Conservation (phyloP, 495 filamentous ascomycete genomes). For the Jackrogersella minutella region DNA sequence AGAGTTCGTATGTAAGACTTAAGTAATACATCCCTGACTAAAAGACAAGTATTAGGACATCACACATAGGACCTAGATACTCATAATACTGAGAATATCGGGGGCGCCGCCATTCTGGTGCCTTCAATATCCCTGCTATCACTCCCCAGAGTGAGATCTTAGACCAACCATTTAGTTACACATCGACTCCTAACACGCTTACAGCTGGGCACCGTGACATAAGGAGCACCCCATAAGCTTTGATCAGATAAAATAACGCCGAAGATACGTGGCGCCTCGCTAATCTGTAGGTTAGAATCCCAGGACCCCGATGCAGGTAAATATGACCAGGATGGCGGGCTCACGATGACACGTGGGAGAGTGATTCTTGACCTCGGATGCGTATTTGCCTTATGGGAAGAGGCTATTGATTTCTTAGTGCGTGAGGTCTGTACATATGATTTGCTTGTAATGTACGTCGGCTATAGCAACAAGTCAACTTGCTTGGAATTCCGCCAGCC, state of each 20-base stretch:
- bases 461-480: background rate
- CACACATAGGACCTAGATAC: background rate
- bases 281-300: conserved; percentile 22
- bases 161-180: conserved; percentile 6
- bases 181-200: background rate
- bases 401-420: background rate
- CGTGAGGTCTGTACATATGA: background rate
- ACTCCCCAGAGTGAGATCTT: conserved; percentile 9
- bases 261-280: conserved; percentile 19
- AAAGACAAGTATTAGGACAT: background rate
- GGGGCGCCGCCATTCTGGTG: conserved; percentile 4
- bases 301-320: background rate
- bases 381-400: background rate
- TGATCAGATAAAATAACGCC: background rate
- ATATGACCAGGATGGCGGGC: background rate
- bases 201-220: background rate
- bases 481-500: background rate
- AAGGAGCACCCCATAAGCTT: background rate
- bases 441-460: background rate
- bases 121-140: conserved; percentile 9
- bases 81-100: background rate
- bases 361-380: background rate
- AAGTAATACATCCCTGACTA: background rate
- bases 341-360: background rate
- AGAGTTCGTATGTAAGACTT: conserved; percentile 1